Evolutionary conservation across 805 yeast species (phyloP), one percentile per base, ranked within the genome.

Genomic region (Alloascoidea hylecoeti): DNA sequence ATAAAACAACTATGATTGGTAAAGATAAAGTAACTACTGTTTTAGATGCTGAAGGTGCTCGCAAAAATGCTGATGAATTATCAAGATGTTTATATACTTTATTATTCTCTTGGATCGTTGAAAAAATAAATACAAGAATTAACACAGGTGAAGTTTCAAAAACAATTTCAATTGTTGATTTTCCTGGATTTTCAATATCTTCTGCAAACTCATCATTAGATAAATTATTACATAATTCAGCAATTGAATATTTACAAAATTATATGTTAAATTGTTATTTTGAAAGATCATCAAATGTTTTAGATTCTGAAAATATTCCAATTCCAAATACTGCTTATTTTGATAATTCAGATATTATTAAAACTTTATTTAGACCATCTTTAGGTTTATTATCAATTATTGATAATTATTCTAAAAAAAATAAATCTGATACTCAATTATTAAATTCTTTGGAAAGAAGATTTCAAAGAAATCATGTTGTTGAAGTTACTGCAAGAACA

Each of bases 281-380:
- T 45, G 60, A 57, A n/a, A 46, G 52, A 19, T 57, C 61, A 17
- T 48, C 54, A 17, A 61, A 62, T 18, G 46, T 53, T 34, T 53
- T 62, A 34, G 62, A 56, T 30, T 42, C 57, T 34, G 66, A 61
- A 40, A 67, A 58, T 14, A 54, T 66, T 44, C 62, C 60, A 30
- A 60, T 73, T 18, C 74, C 74, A n/a, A 62, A 62, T 16, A 66
- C 66, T 35, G 77, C 70, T 52, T 73, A 69, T 54, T 63, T 67
- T 41, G 76, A 75, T 50, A 73, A 71, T 50, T 57, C 71, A 17
- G 66, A 68, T 41, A 68, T 73, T 28, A 77, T 76, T 37, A 61
- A 67, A 48, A 66, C 74, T 3, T 62, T 73, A 38, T 69, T 70
- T 41, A 60, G 50, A 18, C 63, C 64, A 4, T 45, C 49, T 9